These are phyloP conservation scores for Trichomonas gallinae DNA, from an alignment of 208 protist genomes.

Conservation along the genomic window DNA sequence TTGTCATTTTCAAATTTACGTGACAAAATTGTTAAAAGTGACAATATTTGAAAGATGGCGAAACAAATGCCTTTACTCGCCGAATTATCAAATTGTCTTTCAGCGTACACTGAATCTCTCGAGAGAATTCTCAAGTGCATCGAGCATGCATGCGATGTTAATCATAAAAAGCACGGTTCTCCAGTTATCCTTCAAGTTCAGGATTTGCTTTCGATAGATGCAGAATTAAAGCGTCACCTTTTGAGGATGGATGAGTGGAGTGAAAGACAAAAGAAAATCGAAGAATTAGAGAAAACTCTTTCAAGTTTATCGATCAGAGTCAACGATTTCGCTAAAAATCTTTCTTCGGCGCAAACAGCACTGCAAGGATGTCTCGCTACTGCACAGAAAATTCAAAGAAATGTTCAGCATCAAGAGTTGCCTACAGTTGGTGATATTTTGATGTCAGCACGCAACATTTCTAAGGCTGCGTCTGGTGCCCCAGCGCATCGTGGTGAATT, in stretches of 20 bases:
- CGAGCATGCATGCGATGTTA: not conserved
- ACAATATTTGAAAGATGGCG: not conserved
- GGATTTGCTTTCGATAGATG: not conserved
- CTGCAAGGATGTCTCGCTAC: not conserved
- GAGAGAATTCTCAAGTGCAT: not conserved
- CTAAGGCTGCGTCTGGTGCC: too few species aligned
- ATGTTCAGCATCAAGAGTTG: not conserved
- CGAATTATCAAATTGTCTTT: slow-evolving; percentile 12
- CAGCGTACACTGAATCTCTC: not conserved
- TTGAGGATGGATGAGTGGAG: not conserved
- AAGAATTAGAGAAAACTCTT: not conserved
- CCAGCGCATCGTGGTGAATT: too few species aligned
- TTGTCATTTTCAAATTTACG: too few species aligned
- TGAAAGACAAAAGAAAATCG: not conserved
- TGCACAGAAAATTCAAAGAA: not conserved
- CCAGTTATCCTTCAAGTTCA: not conserved
- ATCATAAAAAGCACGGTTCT: not conserved
- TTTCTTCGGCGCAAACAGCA: not conserved
- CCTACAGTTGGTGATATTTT: too few species aligned
- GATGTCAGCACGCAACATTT: too few species aligned
- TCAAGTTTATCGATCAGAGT: not conserved
- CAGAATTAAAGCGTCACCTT: not conserved
- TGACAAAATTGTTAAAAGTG: too few species aligned
- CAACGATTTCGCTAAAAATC: not conserved
- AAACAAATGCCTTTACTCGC: not conserved